Conservation (phyloP, 495 filamentous ascomycete species). For the Hypoxylon fuscum region DNA sequence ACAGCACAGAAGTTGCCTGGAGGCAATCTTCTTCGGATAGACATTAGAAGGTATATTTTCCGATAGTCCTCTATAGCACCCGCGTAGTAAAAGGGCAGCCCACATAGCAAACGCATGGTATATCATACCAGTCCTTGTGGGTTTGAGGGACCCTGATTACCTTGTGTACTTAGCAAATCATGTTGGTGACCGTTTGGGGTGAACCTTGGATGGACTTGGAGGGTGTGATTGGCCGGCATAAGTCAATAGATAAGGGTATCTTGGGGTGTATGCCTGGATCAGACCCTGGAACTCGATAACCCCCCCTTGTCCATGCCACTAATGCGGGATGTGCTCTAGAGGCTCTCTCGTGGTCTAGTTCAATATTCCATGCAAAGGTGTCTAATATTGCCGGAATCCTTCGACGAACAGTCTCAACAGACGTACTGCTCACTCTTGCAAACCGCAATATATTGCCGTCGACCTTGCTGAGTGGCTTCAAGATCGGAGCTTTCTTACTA, state of each 20-base stretch:
- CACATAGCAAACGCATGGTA: slow-evolving; percentile 21
- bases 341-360: slow-evolving; percentile 29
- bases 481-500: slow-evolving; percentile 5
- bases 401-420: slow-evolving; percentile 13
- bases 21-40: slow-evolving; percentile 28
- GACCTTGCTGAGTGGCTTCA: background rate
- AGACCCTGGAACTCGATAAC: slow-evolving; percentile 22
- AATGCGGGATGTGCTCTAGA: slow-evolving; percentile 31
- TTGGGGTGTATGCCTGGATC: slow-evolving; percentile 26
- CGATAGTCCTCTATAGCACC: slow-evolving; percentile 23
- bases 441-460: slow-evolving; percentile 16
- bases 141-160: slow-evolving; percentile 27
- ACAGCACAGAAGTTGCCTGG: slow-evolving; percentile 28
- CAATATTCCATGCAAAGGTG: slow-evolving; percentile 17
- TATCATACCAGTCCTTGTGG: slow-evolving; percentile 24
- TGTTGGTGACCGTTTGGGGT: slow-evolving; percentile 35
- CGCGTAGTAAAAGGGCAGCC: slow-evolving; percentile 26
- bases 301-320: slow-evolving; percentile 29
- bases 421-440: slow-evolving; percentile 5
- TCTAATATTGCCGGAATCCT: slow-evolving; percentile 22
- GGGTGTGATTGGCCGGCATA: slow-evolving; percentile 29
- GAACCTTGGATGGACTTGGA: slow-evolving; percentile 21
- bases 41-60: slow-evolving; percentile 22
- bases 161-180: slow-evolving; percentile 39
- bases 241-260: slow-evolving; percentile 40